Evolutionary conservation across 1,284 basidiomycete genomes (phyloP), one percentile per base, ranked within the genome.

Genomic region (Moesziomyces antarcticus): DNA sequence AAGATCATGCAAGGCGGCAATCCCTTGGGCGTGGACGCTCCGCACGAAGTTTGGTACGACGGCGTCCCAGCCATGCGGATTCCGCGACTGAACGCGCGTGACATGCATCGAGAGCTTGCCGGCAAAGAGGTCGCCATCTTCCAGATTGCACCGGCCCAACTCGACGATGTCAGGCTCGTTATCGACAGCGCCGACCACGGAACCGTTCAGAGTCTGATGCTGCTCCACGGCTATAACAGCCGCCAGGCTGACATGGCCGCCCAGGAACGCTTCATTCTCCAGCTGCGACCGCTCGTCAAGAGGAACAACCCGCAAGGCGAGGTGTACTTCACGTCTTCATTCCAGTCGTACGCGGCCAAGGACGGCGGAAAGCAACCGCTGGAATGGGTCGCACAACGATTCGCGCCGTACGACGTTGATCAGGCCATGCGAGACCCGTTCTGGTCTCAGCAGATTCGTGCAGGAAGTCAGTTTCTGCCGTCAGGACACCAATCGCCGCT

Each of bases 161-260:
- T 18, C 2, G 35, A 24, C 5, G 45, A 52, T 16, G 49, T 72
- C 4, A 8, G 53, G 3, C 22, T 27, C 2, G 59, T 72, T 8
- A 45, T 72, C 25, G 14, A 53, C 0, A 50, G 54, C 24, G 59
- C 63, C 18, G 63, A 72, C 14, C 21, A 4, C 7, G 53, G 49
- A 13, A 49, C 51, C 2, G 53, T 72, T 27, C 45, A 60, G 3
- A 41, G 18, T 10, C 58, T 52, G 46, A 67, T 72, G 63, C 49
- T 72, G 24, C 46, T 72, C n/a, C 69, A 67, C 27, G 69, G 69
- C 2, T 72, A 72, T 56, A 72, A 72, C 56, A 63, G 59, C 40
- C 30, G 49, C 20, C 69, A 72, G 21, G 24, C 6, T 4, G 35
- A 21, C 9, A 56, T 46, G 55, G 41, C 7, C 9, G 9, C 9